A percentile compares a stretch with the other conserved stretches of the same genome.
These are phyloP conservation scores for Samsoniella hepiali DNA, from an alignment of 2,329 filamentous ascomycete species.

Conservation along the genomic window DNA sequence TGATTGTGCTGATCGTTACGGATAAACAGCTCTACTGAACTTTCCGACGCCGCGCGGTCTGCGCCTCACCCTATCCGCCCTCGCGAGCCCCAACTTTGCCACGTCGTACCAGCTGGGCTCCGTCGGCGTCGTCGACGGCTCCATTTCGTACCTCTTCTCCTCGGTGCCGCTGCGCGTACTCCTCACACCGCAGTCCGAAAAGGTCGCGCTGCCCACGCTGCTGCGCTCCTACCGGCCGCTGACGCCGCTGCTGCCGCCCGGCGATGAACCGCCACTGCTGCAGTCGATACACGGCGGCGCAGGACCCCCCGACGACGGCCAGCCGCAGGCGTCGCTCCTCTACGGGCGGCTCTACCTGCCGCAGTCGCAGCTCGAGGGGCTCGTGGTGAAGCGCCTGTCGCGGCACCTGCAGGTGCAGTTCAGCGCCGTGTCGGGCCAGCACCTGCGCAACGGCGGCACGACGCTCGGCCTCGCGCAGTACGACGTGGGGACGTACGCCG, in stretches of 20 bases:
- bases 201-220: constrained; percentile 72
- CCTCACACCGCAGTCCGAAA: constrained; percentile 65
- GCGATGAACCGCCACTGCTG: constrained; percentile 23
- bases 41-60: constrained; percentile 84
- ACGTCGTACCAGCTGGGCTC: constrained; percentile 91
- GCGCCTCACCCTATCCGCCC: constrained; percentile 81
- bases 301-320: background rate
- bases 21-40: constrained; percentile 68
- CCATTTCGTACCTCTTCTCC: constrained; percentile 94
- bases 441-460: constrained; percentile 71
- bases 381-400: constrained; percentile 75
- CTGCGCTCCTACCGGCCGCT: constrained; percentile 81
- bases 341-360: constrained; percentile 82
- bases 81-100: constrained; percentile 89
- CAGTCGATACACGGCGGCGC: constrained; percentile 18
- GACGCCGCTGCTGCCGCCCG: constrained; percentile 50
- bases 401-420: constrained; percentile 77
- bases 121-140: constrained; percentile 88
- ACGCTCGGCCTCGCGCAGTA: constrained; percentile 72
- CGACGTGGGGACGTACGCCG: constrained; percentile 80
- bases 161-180: constrained; percentile 70
- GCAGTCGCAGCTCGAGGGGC: constrained; percentile 78
- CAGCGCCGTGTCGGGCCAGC: constrained; percentile 70
- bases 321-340: constrained; percentile 54
- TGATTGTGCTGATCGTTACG: background rate